Percentiles rank a stretch among this genome's conserved stretches.
These are phyloP conservation scores for Citrullus amarus DNA, from an alignment of 306 rosid genomes.

Conservation along the genomic window DNA sequence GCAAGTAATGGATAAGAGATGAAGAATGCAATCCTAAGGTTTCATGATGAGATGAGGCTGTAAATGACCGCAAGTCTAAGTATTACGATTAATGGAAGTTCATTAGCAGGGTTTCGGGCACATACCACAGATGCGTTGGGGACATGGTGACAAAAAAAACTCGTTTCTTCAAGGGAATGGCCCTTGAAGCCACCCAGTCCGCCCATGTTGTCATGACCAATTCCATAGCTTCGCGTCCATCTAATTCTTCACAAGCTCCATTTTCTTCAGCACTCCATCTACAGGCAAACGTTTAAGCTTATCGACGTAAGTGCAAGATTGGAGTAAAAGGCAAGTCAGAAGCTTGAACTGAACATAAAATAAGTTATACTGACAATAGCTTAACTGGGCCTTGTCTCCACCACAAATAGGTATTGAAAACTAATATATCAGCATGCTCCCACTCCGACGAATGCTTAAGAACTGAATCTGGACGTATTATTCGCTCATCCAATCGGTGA, in stretches of 20 bases:
- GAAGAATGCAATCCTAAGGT: background rate
- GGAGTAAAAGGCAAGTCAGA: background rate
- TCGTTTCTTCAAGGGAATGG: constrained; percentile 50
- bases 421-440: constrained; percentile 87
- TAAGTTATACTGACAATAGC: constrained; percentile 52
- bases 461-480: constrained; percentile 85
- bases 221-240: constrained; percentile 69
- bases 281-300: constrained; percentile 12
- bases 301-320: background rate
- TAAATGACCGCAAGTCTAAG: background rate
- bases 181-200: constrained; percentile 69
- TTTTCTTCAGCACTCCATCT: constrained; percentile 72
- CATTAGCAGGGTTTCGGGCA: background rate
- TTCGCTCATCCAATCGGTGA: constrained; percentile 72
- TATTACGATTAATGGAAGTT: background rate
- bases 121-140: constrained; percentile 94
- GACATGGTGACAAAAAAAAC: constrained; percentile 87
- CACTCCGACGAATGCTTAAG: constrained; percentile 66
- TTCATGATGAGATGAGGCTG: background rate
- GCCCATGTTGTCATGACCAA: constrained; percentile 98
- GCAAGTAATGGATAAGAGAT: background rate
- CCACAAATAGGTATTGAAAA: constrained; percentile 94
- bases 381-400: constrained; percentile 99
- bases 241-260: constrained; percentile 65
- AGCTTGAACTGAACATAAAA: background rate